Base-by-base conservation (phyloP, 176 grass and related monocot species). In the Carex kokanica region DNA sequence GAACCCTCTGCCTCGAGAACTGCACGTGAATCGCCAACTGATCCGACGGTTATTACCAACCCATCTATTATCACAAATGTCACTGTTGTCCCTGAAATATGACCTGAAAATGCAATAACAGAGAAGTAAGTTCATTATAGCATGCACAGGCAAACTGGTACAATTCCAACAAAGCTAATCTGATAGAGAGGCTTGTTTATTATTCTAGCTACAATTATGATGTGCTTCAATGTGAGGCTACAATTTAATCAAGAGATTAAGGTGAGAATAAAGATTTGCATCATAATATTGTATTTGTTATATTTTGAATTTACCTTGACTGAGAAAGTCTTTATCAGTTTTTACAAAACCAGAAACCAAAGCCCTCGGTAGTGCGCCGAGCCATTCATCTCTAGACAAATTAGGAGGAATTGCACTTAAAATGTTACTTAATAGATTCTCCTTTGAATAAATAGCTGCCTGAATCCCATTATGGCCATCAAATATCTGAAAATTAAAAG, bases 271-370 rank as follows among this genome's bases (percentile, higher is more conserved):
- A 8, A 61, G 16, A 70, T 0, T 61, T 38, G 3, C 12, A 12
- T 40, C 20, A 81, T 15, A 64, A 45, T 12, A 40, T 43, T 61
- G 78, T 25, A 53, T 2, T 61, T 2, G 25, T 63, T 21, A 64
- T 36, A 24, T 34, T 56, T 36, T 52, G 11, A 53, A 82, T 73
- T 12, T 74, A 99, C 96, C 93, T 95, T 79, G 88, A 6, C 88
- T 88, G 77, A 93, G 96, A 60, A 99, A 92, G 85, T 99, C 96
- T 81, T 99, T 95, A 74, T 99, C 96, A 2, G 96, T 99, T 86
- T 93, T 95, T 79, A 95, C 93, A 87, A 99, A 99, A 0, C 93
- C 96, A 9, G 93, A 93, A 89, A 99, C 96, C 63, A 99, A 89
- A 56, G 96, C 93, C 80, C 96, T 91, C 16, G 93, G 93, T 64